Evolutionary conservation across 2,329 filamentous ascomycete species (phyloP).

Genomic region (Dendryphion nanum): DNA sequence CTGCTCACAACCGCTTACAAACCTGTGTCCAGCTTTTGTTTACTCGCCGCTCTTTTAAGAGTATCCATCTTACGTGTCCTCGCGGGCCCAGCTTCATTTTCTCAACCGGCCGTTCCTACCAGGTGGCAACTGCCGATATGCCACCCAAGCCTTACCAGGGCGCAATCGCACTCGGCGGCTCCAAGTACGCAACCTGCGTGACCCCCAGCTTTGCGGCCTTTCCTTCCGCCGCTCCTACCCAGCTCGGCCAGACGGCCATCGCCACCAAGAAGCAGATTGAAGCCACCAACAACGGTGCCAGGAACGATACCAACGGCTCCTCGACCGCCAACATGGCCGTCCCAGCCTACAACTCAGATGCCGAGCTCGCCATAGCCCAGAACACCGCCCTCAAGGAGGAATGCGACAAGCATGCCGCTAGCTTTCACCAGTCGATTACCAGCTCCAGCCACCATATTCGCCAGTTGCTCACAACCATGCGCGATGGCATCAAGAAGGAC

Average conservation of each 20-base stretch:
- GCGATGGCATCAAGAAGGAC: slow-evolving; percentile 15
- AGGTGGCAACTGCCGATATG: no score
- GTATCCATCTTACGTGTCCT: no score
- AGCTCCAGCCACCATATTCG: slow-evolving; percentile 14
- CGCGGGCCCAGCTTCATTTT: no score
- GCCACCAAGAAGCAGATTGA: slow-evolving; percentile 27
- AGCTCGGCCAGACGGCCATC: slow-evolving; percentile 9
- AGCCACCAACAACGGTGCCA: slow-evolving; percentile 5
- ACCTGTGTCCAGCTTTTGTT: no score
- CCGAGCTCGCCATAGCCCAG: slow-evolving; percentile 24
- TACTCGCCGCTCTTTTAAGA: no score
- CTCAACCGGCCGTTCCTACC: no score
- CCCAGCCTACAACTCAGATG: slow-evolving; percentile 8
- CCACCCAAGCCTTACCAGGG: slow-evolving; percentile 2
- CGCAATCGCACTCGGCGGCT: slow-evolving; percentile 1
- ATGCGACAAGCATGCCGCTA: slow-evolving; percentile 17
- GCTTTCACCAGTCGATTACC: slow-evolving; percentile 17
- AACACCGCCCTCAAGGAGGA: slow-evolving; percentile 17
- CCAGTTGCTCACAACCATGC: slow-evolving; percentile 22
- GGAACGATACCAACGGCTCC: no score
- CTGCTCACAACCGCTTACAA: no score
- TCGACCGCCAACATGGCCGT: neutral
- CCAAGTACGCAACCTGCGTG: slow-evolving; percentile 17
- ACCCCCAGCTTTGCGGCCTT: slow-evolving; percentile 6
- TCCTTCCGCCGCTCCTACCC: slow-evolving; percentile 6